Base-by-base conservation (phyloP, 768 basidiomycete genomes). In the Leccinellum luteum region DNA sequence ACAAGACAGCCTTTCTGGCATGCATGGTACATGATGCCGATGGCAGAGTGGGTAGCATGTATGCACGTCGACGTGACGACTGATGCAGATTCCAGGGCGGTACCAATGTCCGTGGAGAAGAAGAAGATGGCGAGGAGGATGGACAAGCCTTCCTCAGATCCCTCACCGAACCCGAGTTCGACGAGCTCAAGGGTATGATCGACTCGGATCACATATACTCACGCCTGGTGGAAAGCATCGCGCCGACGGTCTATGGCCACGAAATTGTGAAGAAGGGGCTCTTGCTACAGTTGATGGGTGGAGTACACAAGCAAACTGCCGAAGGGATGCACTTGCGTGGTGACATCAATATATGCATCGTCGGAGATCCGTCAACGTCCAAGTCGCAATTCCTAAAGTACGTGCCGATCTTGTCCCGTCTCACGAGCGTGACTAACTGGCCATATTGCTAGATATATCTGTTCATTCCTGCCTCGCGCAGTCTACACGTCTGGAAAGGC, bases 401-500 rank as follows among this genome's bases (percentile, higher is more conserved):
- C 61, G 87, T 78, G 6, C 27, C 13, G 10, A 45, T 51, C 14
- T 1, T 25, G 13, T 52, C 50, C 49, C 13, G 9, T 25, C n/a
- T 32, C 15, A 34, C 3, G 8, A 32, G 23, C 3, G 9, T 10
- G 28, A 54, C 43, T 8, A 28, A 54, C 41, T 48, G 13, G 57
- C 52, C 38, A 55, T 28, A 15, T 48, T n/a, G 31, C 21, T 23
- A 98, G 96, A 76, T 99, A 98, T 64, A 89, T 99, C 51, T 98
- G 95, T 72, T 94, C 94, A 17, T 97, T 99, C 84, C 81, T 98
- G 2, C 97, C 96, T 56, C 93, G 97, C 25, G 93, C 96, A 2
- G 95, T 98, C 8, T 98, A 98, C 73, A 98, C 97, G 0, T 98
- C 96, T 0, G 97, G 97, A n/a, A 98, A 99, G 74, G 97, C 96